These are phyloP conservation scores for Claviceps sorghi DNA, from an alignment of 2,329 filamentous ascomycete genomes.

Conservation along the genomic window DNA sequence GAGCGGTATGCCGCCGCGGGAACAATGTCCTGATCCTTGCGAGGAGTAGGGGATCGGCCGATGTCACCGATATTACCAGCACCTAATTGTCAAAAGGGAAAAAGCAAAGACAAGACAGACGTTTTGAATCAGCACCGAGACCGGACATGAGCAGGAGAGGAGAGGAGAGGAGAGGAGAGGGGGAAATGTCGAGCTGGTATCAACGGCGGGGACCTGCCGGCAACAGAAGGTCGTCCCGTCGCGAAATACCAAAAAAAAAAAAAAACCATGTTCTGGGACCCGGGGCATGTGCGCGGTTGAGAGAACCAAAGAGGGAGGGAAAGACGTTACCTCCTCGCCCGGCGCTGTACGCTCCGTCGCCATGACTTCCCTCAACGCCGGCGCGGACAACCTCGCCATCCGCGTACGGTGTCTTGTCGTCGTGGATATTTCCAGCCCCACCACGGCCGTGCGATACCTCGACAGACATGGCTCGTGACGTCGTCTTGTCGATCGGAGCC, in stretches of 20 bases:
- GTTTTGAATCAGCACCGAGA: neutral
- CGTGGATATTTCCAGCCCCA: conserved; percentile 46
- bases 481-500: neutral
- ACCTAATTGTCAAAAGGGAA: conserved; percentile 22
- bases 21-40: conserved; percentile 37
- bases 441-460: conserved; percentile 48
- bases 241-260: too few relatives aligned
- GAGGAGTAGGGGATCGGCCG: conserved; percentile 22
- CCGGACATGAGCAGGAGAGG: too few relatives aligned
- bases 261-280: neutral
- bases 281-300: too few relatives aligned
- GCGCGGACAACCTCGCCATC: conserved; percentile 47
- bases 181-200: too few relatives aligned
- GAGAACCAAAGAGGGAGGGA: neutral
- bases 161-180: too few relatives aligned
- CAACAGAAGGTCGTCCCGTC: too few relatives aligned
- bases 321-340: conserved; percentile 39
- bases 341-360: conserved; percentile 43
- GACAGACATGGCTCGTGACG: conserved; percentile 15
- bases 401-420: conserved; percentile 42
- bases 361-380: conserved; percentile 39
- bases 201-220: too few relatives aligned
- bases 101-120: neutral
- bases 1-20: conserved; percentile 37
- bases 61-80: conserved; percentile 44